A percentile compares a stretch with the other conserved stretches of the same genome.
These are phyloP conservation scores for Malassezia brasiliensis DNA, from an alignment of 1,284 basidiomycete species.

Conservation along the genomic window DNA sequence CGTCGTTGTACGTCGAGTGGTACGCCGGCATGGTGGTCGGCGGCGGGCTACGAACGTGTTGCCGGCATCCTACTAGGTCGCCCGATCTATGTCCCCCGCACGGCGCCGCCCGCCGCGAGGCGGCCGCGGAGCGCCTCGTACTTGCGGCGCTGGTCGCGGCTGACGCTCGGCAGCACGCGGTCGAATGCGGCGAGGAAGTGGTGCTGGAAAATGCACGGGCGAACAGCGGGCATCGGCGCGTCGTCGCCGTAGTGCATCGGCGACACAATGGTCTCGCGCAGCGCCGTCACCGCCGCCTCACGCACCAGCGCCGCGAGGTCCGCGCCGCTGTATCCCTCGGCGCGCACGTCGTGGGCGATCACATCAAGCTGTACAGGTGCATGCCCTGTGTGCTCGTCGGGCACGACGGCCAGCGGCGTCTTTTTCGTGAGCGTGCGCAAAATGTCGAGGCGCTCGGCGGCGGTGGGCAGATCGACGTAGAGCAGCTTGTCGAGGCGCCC, in stretches of 20 bases:
- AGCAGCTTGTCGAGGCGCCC: constrained; percentile 90
- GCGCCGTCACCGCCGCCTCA: constrained; percentile 73
- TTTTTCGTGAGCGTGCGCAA: constrained; percentile 55
- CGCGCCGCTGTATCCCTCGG: constrained; percentile 43
- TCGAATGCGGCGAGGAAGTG: constrained; percentile 15
- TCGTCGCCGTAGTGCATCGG: constrained; percentile 13
- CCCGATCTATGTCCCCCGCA: neutral
- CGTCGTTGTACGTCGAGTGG: constrained; percentile 87
- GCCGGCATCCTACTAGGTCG: neutral
- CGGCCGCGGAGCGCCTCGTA: constrained; percentile 14
- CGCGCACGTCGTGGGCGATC: constrained; percentile 27
- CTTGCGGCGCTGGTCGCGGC: constrained; percentile 13
- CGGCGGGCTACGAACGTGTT: neutral
- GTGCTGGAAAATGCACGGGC: constrained; percentile 10
- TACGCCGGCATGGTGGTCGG: constrained; percentile 52
- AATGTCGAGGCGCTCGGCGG: constrained; percentile 75
- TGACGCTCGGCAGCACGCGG: constrained; percentile 18
- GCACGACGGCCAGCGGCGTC: constrained; percentile 59
- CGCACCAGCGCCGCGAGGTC: constrained; percentile 43
- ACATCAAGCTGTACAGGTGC: constrained; percentile 25
- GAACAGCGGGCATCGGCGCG: neutral
- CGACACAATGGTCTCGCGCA: constrained; percentile 53
- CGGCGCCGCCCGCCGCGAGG: constrained; percentile 1
- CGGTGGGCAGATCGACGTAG: constrained; percentile 80
- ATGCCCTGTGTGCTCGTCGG: constrained; percentile 51